These are phyloP conservation scores for Colletotrichum sp. DNA, from an alignment of 2,329 filamentous ascomycete genomes.

Conservation along the genomic window DNA sequence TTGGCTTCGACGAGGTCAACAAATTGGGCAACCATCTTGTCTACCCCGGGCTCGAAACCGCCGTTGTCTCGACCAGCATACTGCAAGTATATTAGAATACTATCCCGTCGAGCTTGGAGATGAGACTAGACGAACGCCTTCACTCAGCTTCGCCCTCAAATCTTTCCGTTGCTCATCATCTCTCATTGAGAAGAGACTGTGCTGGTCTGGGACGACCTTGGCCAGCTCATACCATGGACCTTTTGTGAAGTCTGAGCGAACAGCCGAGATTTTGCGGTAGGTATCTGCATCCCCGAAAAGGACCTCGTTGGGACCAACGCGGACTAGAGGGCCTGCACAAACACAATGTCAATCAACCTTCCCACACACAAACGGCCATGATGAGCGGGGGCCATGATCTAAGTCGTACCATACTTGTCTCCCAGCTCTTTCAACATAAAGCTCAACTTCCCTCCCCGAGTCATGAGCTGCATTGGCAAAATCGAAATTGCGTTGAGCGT, in stretches of 20 bases:
- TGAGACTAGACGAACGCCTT: background rate
- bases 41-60: conserved; percentile 6
- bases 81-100: background rate
- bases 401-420: background rate
- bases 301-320: conserved; percentile 25
- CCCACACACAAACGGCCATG: too few relatives aligned
- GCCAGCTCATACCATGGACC: conserved; percentile 21
- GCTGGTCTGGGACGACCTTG: conserved; percentile 11
- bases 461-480: conserved; percentile 28
- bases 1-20: conserved; percentile 8
- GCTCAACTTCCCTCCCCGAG: background rate
- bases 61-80: conserved; percentile 16
- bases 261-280: conserved; percentile 7
- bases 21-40: conserved; percentile 1
- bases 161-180: conserved; percentile 20
- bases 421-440: conserved; percentile 8
- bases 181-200: conserved; percentile 22
- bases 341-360: too few relatives aligned
- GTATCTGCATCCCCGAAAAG: conserved; percentile 20
- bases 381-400: background rate
- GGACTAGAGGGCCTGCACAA: conserved; percentile 23
- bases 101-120: fast-evolving
- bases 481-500: conserved; percentile 34
- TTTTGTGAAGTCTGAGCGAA: conserved; percentile 18
- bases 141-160: conserved; percentile 19